Conservation (phyloP, 129 eudicot species). For the Chrysanthemum seticuspe region DNA sequence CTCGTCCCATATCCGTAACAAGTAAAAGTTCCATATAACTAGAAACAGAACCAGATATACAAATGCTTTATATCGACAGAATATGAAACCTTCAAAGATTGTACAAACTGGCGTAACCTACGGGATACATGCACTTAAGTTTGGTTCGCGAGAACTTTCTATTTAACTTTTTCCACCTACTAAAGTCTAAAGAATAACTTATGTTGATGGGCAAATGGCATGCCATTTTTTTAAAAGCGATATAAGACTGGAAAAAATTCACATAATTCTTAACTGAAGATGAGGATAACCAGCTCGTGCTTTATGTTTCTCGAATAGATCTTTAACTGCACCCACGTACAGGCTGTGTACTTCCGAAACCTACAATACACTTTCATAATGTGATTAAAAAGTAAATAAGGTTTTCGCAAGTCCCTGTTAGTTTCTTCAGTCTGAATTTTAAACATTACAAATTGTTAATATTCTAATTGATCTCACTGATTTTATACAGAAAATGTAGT, state of each 20-base stretch:
- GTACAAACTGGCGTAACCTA: slow-evolving; percentile 6
- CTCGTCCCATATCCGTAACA: too few species aligned
- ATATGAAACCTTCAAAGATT: slow-evolving; percentile 1
- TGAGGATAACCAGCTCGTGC: slow-evolving; percentile 59
- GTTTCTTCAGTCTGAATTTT: not conserved
- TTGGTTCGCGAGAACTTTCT: too few species aligned
- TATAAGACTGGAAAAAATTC: not conserved
- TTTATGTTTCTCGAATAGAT: slow-evolving; percentile 82
- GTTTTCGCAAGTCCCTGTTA: not conserved
- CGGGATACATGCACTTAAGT: too few species aligned
- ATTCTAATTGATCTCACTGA: not conserved
- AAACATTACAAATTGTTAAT: not conserved
- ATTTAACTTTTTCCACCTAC: too few species aligned
- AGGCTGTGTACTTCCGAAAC: slow-evolving; percentile 64
- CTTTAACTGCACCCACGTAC: slow-evolving; percentile 67
- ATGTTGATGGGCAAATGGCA: not conserved
- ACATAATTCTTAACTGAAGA: slow-evolving; percentile 59
- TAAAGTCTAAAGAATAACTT: not conserved
- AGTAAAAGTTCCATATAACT: too few species aligned
- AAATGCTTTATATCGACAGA: slow-evolving; percentile 19
- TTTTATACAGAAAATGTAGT: not conserved
- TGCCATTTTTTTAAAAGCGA: not conserved
- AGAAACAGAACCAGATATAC: not conserved
- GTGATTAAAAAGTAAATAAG: not conserved
- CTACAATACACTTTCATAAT: slow-evolving; percentile 30